These are phyloP conservation scores for Dioszegia crocea DNA, from an alignment of 768 basidiomycete genomes.

Conservation along the genomic window DNA sequence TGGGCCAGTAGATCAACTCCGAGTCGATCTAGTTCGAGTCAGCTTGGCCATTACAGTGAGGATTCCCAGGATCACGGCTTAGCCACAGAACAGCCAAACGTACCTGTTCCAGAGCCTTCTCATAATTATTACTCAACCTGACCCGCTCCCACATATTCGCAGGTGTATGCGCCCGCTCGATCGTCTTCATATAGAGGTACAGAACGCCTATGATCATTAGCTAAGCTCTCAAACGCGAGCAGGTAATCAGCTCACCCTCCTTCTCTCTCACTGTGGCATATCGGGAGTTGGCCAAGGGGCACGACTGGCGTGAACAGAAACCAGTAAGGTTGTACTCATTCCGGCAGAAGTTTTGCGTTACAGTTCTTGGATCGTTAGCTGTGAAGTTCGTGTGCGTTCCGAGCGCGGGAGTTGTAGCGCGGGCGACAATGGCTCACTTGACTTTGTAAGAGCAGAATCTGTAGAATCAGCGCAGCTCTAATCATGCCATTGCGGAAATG, in stretches of 20 bases:
- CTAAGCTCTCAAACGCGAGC: not conserved
- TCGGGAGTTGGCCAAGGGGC: constrained; percentile 93
- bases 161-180: constrained; percentile 93
- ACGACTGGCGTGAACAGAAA: constrained; percentile 88
- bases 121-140: constrained; percentile 86
- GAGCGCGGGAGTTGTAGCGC: not conserved
- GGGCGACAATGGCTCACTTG: constrained; percentile 62
- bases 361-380: constrained; percentile 58
- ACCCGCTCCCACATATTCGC: constrained; percentile 98
- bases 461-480: constrained; percentile 7
- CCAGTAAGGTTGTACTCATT: constrained; percentile 99
- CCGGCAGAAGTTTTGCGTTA: constrained; percentile 94
- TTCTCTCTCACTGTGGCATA: constrained; percentile 98
- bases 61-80: too few relatives aligned
- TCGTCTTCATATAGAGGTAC: constrained; percentile 94
- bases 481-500: too few relatives aligned
- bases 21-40: constrained; percentile 69
- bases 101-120: constrained; percentile 92
- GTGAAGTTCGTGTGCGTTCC: too few relatives aligned
- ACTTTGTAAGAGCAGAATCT: constrained; percentile 99
- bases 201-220: constrained; percentile 59
- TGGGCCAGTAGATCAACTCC: constrained; percentile 97
- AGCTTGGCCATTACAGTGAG: not conserved
- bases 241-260: constrained; percentile 60
- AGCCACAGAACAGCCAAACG: too few relatives aligned